A percentile compares a stretch with the other conserved stretches of the same genome.
Evolutionary conservation across 371 early-diverging fungal species (phyloP).

Genomic region (Umbelopsis sp.): DNA sequence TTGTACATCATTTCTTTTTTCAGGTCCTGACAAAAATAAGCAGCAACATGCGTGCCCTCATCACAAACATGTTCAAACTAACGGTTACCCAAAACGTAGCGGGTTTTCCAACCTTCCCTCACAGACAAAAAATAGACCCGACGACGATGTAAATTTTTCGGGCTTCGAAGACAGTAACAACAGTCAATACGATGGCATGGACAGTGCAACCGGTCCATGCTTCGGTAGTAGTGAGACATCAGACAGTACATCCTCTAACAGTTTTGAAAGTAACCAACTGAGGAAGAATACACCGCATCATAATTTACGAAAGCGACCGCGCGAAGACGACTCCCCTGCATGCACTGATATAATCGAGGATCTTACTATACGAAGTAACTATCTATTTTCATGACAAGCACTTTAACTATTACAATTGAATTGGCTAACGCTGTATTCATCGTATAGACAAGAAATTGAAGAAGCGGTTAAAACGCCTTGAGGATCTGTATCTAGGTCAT

Average conservation of each 20-base stretch:
- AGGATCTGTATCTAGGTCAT: conserved; percentile 3
- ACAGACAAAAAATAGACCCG: neutral
- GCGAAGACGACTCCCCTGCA: neutral
- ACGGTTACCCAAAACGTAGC: neutral
- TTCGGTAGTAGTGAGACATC: conserved; percentile 1
- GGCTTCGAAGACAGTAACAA: conserved; percentile 14
- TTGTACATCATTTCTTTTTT: neutral
- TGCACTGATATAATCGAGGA: conserved; percentile 7
- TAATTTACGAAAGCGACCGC: neutral
- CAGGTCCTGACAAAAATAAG: neutral
- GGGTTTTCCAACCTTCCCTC: no score
- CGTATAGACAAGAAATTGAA: neutral
- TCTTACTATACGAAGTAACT: neutral
- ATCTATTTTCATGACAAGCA: neutral
- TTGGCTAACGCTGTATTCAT: no score
- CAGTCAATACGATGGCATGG: conserved; percentile 14
- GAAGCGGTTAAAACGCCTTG: neutral
- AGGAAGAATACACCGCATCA: no score
- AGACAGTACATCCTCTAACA: neutral
- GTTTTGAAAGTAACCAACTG: neutral
- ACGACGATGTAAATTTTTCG: neutral
- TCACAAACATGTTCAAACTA: neutral
- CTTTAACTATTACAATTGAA: neutral
- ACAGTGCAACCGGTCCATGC: neutral
- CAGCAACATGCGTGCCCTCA: neutral